Conservation (phyloP, 2,329 filamentous ascomycete species). For the Gnomoniopsis smithogilvyi region DNA sequence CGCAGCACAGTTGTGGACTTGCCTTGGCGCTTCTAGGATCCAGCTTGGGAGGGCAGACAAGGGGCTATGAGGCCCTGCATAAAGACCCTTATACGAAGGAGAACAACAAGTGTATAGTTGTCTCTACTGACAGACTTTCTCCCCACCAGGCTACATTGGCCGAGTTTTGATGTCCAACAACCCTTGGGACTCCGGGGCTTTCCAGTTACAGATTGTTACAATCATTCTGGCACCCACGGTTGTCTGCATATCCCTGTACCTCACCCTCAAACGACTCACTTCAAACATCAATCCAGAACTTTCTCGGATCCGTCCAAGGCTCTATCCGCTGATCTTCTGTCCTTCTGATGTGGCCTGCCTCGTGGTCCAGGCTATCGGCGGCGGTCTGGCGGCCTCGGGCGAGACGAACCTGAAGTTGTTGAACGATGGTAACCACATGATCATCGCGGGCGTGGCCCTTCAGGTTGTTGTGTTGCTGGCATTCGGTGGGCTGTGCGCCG, state of each 20-base stretch:
- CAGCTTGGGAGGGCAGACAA: no score
- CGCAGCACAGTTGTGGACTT: no score
- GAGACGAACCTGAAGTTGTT: conserved; percentile 36
- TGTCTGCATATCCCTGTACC: conserved; percentile 61
- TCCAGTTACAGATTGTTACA: conserved; percentile 57
- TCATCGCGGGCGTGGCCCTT: conserved; percentile 52
- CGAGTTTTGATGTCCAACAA: conserved; percentile 49
- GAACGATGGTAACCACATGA: conserved; percentile 44
- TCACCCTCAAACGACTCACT: conserved; percentile 59
- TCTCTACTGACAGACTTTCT: not conserved
- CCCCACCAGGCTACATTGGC: conserved; percentile 46
- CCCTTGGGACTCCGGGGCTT: conserved; percentile 52
- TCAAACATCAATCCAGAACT: conserved; percentile 44
- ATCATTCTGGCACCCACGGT: conserved; percentile 60
- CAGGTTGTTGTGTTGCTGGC: conserved; percentile 47
- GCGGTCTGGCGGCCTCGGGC: conserved; percentile 49
- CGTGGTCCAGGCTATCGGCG: conserved; percentile 56
- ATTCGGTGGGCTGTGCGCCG: conserved; percentile 41
- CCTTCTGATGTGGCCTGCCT: conserved; percentile 57
- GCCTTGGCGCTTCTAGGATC: no score
- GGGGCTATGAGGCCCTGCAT: no score
- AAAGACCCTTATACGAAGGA: not conserved
- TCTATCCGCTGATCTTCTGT: conserved; percentile 57
- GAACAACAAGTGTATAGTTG: not conserved
- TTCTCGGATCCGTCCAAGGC: conserved; percentile 48